Evolutionary conservation across 2,329 filamentous ascomycete species (phyloP).

Genomic region (Tolypocladium guangdongense): DNA sequence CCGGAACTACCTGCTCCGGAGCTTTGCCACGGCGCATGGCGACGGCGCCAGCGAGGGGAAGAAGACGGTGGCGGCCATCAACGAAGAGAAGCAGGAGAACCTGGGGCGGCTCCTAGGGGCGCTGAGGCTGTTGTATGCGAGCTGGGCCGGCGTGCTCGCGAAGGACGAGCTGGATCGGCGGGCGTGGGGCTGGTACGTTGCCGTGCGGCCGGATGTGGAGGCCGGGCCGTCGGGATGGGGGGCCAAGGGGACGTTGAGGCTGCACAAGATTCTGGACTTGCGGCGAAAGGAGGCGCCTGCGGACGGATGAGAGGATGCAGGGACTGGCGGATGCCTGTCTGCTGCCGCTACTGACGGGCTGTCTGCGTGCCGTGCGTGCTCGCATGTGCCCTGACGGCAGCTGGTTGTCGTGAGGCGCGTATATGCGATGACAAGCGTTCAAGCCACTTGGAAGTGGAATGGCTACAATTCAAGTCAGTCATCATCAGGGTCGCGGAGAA

Average conservation of each 20-base stretch:
- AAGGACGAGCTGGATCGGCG: slow-evolving; percentile 59
- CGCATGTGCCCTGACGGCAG: too few species aligned
- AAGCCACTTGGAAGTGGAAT: background rate
- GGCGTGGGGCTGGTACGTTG: slow-evolving; percentile 75
- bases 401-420: background rate
- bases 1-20: slow-evolving; percentile 43
- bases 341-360: background rate
- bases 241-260: slow-evolving; percentile 59
- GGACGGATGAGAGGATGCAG: background rate
- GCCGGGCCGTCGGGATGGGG: slow-evolving; percentile 71
- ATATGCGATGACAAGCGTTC: background rate
- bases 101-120: slow-evolving; percentile 59
- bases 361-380: background rate
- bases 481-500: background rate
- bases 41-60: slow-evolving; percentile 23
- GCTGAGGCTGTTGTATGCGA: slow-evolving; percentile 59
- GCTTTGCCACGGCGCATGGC: slow-evolving; percentile 38
- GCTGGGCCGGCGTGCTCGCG: slow-evolving; percentile 57
- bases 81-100: slow-evolving; percentile 57
- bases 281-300: slow-evolving; percentile 19
- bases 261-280: slow-evolving; percentile 55
- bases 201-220: slow-evolving; percentile 65
- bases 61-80: slow-evolving; percentile 37
- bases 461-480: background rate
- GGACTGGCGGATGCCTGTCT: background rate